phyloP scores from a whole-genome alignment of 1,284 basidiomycete species.

The Apiotrichum brassicae region DNA sequence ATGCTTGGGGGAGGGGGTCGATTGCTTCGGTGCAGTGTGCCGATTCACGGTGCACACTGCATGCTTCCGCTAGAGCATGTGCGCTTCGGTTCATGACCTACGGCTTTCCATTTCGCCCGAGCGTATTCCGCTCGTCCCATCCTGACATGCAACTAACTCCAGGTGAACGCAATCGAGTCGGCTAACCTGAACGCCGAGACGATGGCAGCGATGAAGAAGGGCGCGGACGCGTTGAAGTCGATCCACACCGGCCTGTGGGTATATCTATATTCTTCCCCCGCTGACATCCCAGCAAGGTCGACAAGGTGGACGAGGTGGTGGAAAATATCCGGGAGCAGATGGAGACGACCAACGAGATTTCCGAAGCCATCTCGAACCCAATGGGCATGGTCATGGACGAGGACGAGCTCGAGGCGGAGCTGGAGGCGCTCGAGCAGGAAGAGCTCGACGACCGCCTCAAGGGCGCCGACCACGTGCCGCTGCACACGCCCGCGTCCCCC shows the following conservation, averaged over 20 bases:
- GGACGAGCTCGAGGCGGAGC: constrained; percentile 75
- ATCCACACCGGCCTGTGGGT: constrained; percentile 90
- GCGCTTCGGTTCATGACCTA: too few relatives aligned
- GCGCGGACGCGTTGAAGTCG: constrained; percentile 78
- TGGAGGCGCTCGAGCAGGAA: constrained; percentile 88
- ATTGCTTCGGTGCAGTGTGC: too few relatives aligned
- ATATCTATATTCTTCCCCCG: background rate
- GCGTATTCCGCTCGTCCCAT: too few relatives aligned
- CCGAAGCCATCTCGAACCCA: constrained; percentile 84
- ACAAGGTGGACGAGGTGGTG: constrained; percentile 91
- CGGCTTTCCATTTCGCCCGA: too few relatives aligned
- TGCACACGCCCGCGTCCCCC: constrained; percentile 69
- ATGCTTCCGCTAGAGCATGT: too few relatives aligned
- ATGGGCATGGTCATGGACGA: constrained; percentile 66
- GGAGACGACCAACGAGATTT: constrained; percentile 91
- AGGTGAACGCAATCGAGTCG: constrained; percentile 89
- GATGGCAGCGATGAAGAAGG: constrained; percentile 96
- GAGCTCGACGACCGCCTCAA: constrained; percentile 79
- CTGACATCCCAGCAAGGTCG: constrained; percentile 55
- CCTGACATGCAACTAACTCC: constrained; percentile 3
- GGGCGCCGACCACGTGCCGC: constrained; percentile 83
- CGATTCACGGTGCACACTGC: too few relatives aligned
- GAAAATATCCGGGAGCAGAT: constrained; percentile 84
- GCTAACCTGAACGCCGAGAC: constrained; percentile 99
- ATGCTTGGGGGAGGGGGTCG: too few relatives aligned